Evolutionary conservation across 352 stramenopile genomes (phyloP).

Genomic region (Phytopythium chamaehyphon): DNA sequence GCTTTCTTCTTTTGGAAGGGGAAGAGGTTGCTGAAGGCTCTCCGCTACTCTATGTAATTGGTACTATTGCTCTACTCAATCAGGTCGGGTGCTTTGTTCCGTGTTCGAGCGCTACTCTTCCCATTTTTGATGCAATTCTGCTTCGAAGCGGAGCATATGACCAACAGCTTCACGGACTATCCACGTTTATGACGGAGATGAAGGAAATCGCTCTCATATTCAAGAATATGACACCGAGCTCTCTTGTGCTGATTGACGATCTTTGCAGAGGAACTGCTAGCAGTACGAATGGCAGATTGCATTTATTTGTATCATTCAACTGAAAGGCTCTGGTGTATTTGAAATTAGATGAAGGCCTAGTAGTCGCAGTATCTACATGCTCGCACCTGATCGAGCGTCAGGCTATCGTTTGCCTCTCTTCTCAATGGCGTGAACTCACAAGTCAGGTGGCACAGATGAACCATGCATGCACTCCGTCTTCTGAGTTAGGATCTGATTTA

Average conservation of each 20-base stretch:
- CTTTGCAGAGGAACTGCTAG: slow-evolving; percentile 41
- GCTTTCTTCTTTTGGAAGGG: slow-evolving; percentile 23
- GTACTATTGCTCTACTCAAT: slow-evolving; percentile 34
- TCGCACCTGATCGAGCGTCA: slow-evolving; percentile 22
- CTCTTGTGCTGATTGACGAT: slow-evolving; percentile 50
- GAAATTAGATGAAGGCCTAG: slow-evolving; percentile 23
- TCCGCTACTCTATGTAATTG: slow-evolving; percentile 18
- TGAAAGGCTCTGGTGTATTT: background rate
- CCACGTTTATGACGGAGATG: slow-evolving; percentile 60
- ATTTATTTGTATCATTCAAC: background rate
- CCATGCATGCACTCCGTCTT: background rate
- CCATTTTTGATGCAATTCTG: slow-evolving; percentile 40
- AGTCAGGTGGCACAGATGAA: slow-evolving; percentile 7
- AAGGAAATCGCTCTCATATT: slow-evolving; percentile 38
- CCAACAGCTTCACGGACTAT: slow-evolving; percentile 38
- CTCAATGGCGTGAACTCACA: slow-evolving; percentile 26
- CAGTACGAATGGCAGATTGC: slow-evolving; percentile 9
- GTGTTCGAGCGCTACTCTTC: slow-evolving; percentile 26
- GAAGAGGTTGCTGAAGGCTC: slow-evolving; percentile 1
- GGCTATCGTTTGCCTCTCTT: slow-evolving; percentile 25
- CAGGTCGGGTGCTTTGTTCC: slow-evolving; percentile 66
- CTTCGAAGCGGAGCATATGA: slow-evolving; percentile 40
- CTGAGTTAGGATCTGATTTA: background rate
- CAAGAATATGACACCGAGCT: slow-evolving; percentile 17
- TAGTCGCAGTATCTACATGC: slow-evolving; percentile 26